Percentiles rank a stretch among this genome's conserved stretches.
These are phyloP conservation scores for Monilinia aucupariae DNA, from an alignment of 2,329 filamentous ascomycete genomes.

Conservation along the genomic window DNA sequence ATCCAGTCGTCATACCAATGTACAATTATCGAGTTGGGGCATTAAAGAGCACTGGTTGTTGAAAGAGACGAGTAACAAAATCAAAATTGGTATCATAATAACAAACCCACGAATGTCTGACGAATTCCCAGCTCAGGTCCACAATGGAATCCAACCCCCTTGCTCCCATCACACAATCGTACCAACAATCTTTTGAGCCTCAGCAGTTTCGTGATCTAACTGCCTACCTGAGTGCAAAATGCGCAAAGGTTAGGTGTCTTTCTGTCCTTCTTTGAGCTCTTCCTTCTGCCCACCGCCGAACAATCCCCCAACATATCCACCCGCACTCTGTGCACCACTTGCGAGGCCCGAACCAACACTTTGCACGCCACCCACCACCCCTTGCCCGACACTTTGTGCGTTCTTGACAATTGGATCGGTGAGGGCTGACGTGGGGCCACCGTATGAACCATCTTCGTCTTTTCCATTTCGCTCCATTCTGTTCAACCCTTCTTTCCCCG, in stretches of 20 bases:
- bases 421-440: conserved; percentile 14
- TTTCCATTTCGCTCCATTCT: conserved; percentile 59
- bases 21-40: background rate
- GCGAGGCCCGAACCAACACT: conserved; percentile 18
- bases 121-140: background rate
- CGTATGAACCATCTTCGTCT: conserved; percentile 52
- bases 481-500: conserved; percentile 61
- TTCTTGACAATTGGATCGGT: conserved; percentile 16
- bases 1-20: background rate
- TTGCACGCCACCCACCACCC: conserved; percentile 18
- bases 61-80: background rate
- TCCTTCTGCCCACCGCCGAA: conserved; percentile 18
- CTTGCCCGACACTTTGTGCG: conserved; percentile 18
- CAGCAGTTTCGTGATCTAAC: too few relatives aligned
- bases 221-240: background rate
- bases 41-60: background rate
- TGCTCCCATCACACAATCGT: background rate
- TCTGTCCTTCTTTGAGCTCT: background rate
- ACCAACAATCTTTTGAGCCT: too few relatives aligned
- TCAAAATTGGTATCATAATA: background rate
- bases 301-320: conserved; percentile 18
- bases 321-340: conserved; percentile 19
- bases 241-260: background rate
- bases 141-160: background rate
- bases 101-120: background rate